These are phyloP conservation scores for Passiflora organensis DNA, from an alignment of 345 rosid species.

Conservation along the genomic window DNA sequence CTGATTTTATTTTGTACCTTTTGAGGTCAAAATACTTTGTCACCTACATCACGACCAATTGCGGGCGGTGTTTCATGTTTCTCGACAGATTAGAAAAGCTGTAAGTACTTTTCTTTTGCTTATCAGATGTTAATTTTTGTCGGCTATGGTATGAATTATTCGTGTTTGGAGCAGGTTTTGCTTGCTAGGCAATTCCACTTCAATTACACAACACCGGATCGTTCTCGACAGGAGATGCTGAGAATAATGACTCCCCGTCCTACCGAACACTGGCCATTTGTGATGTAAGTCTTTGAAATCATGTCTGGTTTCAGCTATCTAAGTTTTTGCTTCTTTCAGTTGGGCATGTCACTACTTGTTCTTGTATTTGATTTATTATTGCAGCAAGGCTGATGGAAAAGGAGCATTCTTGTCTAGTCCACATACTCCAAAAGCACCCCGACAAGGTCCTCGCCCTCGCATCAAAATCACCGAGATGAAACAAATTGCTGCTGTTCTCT, in stretches of 20 bases:
- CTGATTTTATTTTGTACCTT: constrained; percentile 10
- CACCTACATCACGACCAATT: constrained; percentile 95
- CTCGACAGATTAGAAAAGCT: constrained; percentile 68
- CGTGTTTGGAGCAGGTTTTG: constrained; percentile 46
- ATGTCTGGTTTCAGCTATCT: not conserved
- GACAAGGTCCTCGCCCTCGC: constrained; percentile 83
- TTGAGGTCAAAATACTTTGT: constrained; percentile 81
- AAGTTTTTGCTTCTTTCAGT: too few species aligned
- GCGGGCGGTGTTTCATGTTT: constrained; percentile 84
- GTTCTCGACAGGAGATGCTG: constrained; percentile 79
- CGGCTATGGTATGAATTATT: not conserved
- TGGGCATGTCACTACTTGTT: too few species aligned
- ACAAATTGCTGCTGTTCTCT: constrained; percentile 85
- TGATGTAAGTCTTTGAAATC: constrained; percentile 35
- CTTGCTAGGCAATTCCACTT: constrained; percentile 76
- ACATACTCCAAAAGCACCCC: constrained; percentile 86
- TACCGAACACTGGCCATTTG: constrained; percentile 80
- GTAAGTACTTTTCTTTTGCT: constrained; percentile 41
- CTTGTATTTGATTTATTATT: not conserved
- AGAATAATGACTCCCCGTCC: constrained; percentile 70
- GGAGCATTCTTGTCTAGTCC: constrained; percentile 44
- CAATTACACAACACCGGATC: constrained; percentile 90
- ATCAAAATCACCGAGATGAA: constrained; percentile 65
- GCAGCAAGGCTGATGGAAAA: constrained; percentile 67
- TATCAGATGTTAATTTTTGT: not conserved